Conservation (phyloP, 148 eudicot genomes). For the Fagopyrum tataricum region DNA sequence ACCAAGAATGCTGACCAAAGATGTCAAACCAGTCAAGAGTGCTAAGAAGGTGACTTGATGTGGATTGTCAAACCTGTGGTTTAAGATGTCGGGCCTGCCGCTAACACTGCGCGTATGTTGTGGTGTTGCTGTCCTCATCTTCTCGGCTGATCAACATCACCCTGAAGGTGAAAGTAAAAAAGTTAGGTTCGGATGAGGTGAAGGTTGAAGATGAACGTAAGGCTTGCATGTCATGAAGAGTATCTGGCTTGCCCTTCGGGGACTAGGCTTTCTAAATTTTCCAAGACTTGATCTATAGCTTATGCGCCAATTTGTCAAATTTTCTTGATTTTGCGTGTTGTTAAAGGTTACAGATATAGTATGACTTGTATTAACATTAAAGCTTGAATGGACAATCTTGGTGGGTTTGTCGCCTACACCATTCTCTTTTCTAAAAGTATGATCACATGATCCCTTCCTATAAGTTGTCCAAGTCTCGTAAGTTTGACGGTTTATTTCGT, state of each 20-base stretch:
- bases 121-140: too few relatives aligned
- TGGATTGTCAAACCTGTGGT: too few relatives aligned
- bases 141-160: background rate
- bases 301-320: background rate
- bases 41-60: slow-evolving; percentile 58
- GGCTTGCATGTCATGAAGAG: too few relatives aligned
- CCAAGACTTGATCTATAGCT: background rate
- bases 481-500: too few relatives aligned
- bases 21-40: slow-evolving; percentile 53
- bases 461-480: too few relatives aligned
- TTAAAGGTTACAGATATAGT: background rate
- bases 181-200: background rate
- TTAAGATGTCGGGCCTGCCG: background rate
- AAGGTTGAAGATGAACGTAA: background rate
- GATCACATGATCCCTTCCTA: too few relatives aligned
- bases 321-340: background rate
- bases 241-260: background rate
- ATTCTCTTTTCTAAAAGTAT: too few relatives aligned
- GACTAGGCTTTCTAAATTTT: background rate
- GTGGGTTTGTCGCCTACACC: too few relatives aligned
- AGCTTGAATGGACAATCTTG: background rate
- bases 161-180: background rate
- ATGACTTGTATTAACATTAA: background rate
- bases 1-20: slow-evolving; percentile 93
- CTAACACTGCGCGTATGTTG: background rate